These are phyloP conservation scores for Stachybotrys chartarum DNA, from an alignment of 2,329 filamentous ascomycete genomes.

Conservation along the genomic window DNA sequence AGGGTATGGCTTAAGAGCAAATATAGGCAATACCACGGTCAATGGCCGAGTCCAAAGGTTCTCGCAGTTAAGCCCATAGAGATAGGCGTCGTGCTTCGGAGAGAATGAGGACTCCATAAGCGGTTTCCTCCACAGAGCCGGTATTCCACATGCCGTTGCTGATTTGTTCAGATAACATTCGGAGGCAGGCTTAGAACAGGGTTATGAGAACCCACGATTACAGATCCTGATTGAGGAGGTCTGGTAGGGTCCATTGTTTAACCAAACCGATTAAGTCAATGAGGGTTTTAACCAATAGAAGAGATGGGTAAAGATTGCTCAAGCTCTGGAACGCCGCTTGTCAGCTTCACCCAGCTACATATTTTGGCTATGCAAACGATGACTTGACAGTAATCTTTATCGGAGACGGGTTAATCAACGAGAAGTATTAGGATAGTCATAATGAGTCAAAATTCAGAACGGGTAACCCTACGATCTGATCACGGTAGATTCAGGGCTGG, in stretches of 20 bases:
- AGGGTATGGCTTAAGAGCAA: background rate
- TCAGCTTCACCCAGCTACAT: background rate
- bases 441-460: no score
- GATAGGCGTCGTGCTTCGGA: background rate
- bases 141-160: no score
- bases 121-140: no score
- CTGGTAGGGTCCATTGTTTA: background rate
- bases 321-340: background rate
- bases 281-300: background rate
- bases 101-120: background rate
- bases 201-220: background rate
- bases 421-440: no score
- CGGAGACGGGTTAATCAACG: no score
- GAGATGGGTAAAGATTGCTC: background rate
- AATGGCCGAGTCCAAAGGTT: background rate
- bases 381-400: no score
- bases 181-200: background rate
- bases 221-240: background rate
- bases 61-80: background rate
- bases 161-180: no score
- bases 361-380: no score
- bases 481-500: no score
- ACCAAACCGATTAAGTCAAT: background rate
- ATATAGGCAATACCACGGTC: background rate
- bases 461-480: no score